Percentiles rank a stretch among this genome's conserved stretches.
Evolutionary conservation across 2,329 filamentous ascomycete species (phyloP).

Genomic region (Aspergillus puulaauensis): DNA sequence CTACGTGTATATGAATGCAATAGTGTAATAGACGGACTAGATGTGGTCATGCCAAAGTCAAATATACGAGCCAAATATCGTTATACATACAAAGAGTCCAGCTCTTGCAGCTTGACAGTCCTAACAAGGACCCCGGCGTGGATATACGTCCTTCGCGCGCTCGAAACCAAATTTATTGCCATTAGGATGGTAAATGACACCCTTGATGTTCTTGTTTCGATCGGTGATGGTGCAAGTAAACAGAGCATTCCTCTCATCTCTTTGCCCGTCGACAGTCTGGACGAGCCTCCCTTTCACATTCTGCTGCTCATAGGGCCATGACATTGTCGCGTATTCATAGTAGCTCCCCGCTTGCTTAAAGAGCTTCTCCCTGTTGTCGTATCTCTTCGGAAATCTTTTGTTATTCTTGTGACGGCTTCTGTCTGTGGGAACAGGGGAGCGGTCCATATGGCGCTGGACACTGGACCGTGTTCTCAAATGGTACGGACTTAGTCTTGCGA

Average conservation of each 20-base stretch:
- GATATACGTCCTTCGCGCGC: too few relatives aligned
- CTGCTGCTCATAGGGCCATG: not conserved
- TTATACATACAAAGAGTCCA: too few relatives aligned
- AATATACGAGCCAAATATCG: too few relatives aligned
- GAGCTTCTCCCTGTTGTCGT: not conserved
- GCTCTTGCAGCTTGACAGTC: too few relatives aligned
- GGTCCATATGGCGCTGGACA: too few relatives aligned
- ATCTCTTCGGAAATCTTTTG: not conserved
- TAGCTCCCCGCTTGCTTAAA: not conserved
- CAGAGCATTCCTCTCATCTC: not conserved
- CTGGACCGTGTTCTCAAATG: too few relatives aligned
- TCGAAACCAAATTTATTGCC: not conserved
- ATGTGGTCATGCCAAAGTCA: too few relatives aligned
- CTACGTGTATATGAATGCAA: too few relatives aligned
- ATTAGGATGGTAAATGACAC: not conserved
- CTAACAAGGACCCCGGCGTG: too few relatives aligned
- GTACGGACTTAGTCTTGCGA: too few relatives aligned
- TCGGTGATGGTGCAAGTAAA: not conserved
- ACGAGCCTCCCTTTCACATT: not conserved
- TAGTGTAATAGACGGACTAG: too few relatives aligned
- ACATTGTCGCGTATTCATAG: not conserved
- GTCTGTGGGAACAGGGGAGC: not conserved
- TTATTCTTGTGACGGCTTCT: not conserved
- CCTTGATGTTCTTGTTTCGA: not conserved
- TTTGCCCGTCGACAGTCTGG: not conserved